Evolutionary conservation across 768 basidiomycete genomes (phyloP).

Genomic region (Tylopilus rubrobrunneus): DNA sequence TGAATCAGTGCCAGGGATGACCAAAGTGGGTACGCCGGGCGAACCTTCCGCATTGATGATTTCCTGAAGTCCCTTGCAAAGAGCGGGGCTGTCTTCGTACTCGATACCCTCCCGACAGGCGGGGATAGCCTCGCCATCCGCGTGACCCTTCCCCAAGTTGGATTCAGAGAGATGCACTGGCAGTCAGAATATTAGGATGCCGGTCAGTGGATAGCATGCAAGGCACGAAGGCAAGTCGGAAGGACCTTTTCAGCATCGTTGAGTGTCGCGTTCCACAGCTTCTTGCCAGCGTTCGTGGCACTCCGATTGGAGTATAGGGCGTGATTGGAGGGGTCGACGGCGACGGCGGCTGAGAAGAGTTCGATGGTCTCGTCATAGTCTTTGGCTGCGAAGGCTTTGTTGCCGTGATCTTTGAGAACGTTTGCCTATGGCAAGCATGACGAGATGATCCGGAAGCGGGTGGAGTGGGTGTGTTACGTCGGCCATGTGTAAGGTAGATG

Average conservation of each 20-base stretch:
- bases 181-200: neutral
- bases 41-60: slow-evolving; percentile 81
- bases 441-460: neutral
- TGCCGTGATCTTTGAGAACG: slow-evolving; percentile 86
- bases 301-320: slow-evolving; percentile 93
- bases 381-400: slow-evolving; percentile 93
- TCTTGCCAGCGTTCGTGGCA: slow-evolving; percentile 86
- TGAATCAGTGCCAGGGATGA: neutral
- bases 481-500: slow-evolving; percentile 24
- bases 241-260: slow-evolving; percentile 85
- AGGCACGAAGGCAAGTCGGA: too few species aligned
- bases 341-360: slow-evolving; percentile 78
- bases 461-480: slow-evolving; percentile 27
- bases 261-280: slow-evolving; percentile 69
- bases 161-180: slow-evolving; percentile 76
- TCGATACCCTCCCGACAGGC: slow-evolving; percentile 81
- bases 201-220: slow-evolving; percentile 4
- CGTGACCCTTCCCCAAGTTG: slow-evolving; percentile 85
- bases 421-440: slow-evolving; percentile 38
- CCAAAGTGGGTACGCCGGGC: neutral
- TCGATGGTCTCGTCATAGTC: slow-evolving; percentile 87
- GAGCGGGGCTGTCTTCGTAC: slow-evolving; percentile 75
- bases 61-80: slow-evolving; percentile 85
- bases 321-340: slow-evolving; percentile 76
- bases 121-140: slow-evolving; percentile 77